Conservation (phyloP, 192 early-diverging fungal species). For the Rhizophagus prolifer region DNA sequence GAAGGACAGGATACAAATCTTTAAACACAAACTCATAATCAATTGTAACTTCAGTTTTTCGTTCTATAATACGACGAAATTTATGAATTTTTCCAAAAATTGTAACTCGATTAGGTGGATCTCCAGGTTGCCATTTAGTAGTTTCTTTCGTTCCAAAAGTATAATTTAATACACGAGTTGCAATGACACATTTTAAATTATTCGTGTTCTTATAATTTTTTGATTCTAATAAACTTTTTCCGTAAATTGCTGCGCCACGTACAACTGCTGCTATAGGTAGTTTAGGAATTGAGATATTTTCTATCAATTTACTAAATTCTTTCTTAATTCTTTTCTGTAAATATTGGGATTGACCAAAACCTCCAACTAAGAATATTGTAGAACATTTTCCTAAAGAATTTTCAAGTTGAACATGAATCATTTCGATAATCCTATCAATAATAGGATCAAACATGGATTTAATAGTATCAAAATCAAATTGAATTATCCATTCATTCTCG, state of each 20-base stretch:
- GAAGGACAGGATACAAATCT: no score
- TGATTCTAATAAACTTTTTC: not conserved
- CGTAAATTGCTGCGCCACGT: slow-evolving; percentile 54
- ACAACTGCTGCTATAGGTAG: slow-evolving; percentile 52
- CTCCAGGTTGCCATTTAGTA: no score
- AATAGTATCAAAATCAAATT: slow-evolving; percentile 42
- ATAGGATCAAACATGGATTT: slow-evolving; percentile 58
- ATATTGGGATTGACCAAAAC: slow-evolving; percentile 55
- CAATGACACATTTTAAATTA: not conserved
- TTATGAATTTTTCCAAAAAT: no score
- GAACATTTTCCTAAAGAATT: slow-evolving; percentile 40
- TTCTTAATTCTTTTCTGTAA: slow-evolving; percentile 47
- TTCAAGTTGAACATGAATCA: slow-evolving; percentile 51
- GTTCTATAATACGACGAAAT: no score
- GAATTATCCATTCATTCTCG: slow-evolving; percentile 43
- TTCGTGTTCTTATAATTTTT: not conserved
- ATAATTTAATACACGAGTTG: no score
- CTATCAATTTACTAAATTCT: slow-evolving; percentile 42
- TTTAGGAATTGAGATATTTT: slow-evolving; percentile 47
- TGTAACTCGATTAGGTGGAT: no score
- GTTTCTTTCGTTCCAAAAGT: no score
- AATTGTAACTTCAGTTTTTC: no score
- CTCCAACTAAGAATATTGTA: slow-evolving; percentile 57
- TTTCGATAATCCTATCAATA: slow-evolving; percentile 47
- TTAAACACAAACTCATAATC: no score